Evolutionary conservation across 164 flowering plant species (phyloP), one percentile per base, ranked within the genome.

Genomic region (Annona squamosa): DNA sequence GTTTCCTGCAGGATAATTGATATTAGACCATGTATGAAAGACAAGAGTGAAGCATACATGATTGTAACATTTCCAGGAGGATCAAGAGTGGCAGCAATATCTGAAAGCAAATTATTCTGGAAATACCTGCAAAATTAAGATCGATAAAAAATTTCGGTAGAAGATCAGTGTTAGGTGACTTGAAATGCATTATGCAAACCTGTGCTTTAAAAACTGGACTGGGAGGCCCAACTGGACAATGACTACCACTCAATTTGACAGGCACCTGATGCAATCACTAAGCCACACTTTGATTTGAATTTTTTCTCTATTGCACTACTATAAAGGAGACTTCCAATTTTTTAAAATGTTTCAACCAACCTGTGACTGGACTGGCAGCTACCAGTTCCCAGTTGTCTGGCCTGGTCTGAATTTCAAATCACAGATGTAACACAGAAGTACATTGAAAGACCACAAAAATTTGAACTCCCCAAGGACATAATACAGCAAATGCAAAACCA

Each of bases 61-160:
- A 93, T 67, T 48, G 83, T 86, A 77, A 90, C 95, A 81, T 90
- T 90, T 44, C 44, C 71, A 2, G 98, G 96, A 76, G 84, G 89
- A 77, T 84, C 73, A 68, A 88, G 81, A 64, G 63, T 73, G 37
- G 87, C 89, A 2, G 73, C 66, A 74, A 88, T 77, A 76, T 70
- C 78, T 71, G 92, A 89, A 66, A 93, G 79, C 3, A 59, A 73
- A 79, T 93, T 93, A 74, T 90, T 85, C 80, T 76, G 85, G 44
- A 93, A 83, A 84, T 93, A 90, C 77, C 98, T 91, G 91, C 85
- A 84, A 66, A 68, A 70, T 56, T 42, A 42, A 63, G 26, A 3
- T 44, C 69, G 69, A 3, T 66, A 17, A 62, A 63, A 45, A 63
- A 63, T 59, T 69, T 52, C 26, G 73, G 66, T 42, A 62, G 37